phyloP scores from a whole-genome alignment of 2,329 filamentous ascomycete genomes.

The Ophioceras dolichostomum region DNA sequence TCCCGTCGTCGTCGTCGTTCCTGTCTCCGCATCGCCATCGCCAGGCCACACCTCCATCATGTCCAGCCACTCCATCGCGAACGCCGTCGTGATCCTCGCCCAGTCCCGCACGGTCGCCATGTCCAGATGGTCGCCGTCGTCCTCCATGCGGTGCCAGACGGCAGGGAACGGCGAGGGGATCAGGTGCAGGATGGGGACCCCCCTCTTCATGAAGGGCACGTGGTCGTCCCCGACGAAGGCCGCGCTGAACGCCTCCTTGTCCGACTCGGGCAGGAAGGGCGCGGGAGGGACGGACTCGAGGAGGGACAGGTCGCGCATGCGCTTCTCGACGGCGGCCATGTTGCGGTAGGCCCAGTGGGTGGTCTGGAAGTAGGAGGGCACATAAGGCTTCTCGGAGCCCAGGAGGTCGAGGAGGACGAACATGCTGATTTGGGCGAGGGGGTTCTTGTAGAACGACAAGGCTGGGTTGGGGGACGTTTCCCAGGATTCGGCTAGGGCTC shows the following conservation, averaged over 20 bases:
- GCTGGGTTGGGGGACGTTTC: conserved; percentile 53
- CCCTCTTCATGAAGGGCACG: conserved; percentile 61
- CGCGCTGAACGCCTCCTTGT: conserved; percentile 36
- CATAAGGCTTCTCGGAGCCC: conserved; percentile 51
- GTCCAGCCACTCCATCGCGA: conserved; percentile 71
- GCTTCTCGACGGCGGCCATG: conserved; percentile 61
- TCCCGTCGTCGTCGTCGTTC: too few relatives aligned
- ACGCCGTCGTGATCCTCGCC: conserved; percentile 60
- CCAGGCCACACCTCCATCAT: conserved; percentile 30
- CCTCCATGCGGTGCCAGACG: conserved; percentile 61
- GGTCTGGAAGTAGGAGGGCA: conserved; percentile 79
- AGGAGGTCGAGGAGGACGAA: conserved; percentile 90
- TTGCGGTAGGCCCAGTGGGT: conserved; percentile 89
- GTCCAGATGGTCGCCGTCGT: conserved; percentile 64
- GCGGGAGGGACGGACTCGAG: conserved; percentile 41
- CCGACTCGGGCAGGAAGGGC: conserved; percentile 14
- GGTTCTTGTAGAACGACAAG: conserved; percentile 55
- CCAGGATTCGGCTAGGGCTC: conserved; percentile 61
- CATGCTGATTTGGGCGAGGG: conserved; percentile 59
- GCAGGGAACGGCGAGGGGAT: conserved; percentile 59
- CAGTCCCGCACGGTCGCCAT: conserved; percentile 63
- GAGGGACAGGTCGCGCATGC: conserved; percentile 54
- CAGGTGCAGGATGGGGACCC: conserved; percentile 64
- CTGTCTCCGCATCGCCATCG: background rate
- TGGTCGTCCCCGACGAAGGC: conserved; percentile 57